Percentiles rank a stretch among this genome's conserved stretches.
phyloP scores from a whole-genome alignment of 129 eudicot species.

The Escallonia rubra region DNA sequence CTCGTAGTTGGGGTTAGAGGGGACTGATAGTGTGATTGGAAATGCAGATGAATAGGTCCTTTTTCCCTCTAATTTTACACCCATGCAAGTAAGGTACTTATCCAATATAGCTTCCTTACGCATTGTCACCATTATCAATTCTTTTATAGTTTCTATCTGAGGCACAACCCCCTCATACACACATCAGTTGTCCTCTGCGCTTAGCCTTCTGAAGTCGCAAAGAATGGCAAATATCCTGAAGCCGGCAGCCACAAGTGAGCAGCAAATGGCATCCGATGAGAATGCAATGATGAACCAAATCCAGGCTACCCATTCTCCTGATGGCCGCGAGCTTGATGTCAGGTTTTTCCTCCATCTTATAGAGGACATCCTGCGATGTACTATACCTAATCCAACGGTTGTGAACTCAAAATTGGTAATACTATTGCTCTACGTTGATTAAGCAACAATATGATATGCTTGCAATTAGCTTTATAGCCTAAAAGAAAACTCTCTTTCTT shows the following conservation, averaged over 20 bases:
- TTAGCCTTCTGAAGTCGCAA: not conserved
- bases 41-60: conserved; percentile 5
- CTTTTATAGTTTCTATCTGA: conserved; percentile 10
- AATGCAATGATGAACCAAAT: conserved; percentile 69
- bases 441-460: too few relatives aligned
- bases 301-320: conserved; percentile 65
- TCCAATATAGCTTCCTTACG: conserved; percentile 45
- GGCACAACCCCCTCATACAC: conserved; percentile 19
- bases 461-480: too few relatives aligned
- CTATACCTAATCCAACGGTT: conserved; percentile 32
- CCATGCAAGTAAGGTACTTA: conserved; percentile 90
- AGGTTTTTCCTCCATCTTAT: conserved; percentile 47
- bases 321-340: conserved; percentile 62
- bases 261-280: conserved; percentile 70
- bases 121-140: conserved; percentile 50
- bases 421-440: not conserved
- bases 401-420: conserved; percentile 33
- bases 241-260: conserved; percentile 33
- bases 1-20: conserved; percentile 26
- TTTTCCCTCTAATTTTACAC: conserved; percentile 38
- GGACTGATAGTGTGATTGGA: conserved; percentile 33
- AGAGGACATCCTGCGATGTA: conserved; percentile 50
- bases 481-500: not conserved
- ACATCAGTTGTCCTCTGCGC: conserved; percentile 8
- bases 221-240: conserved; percentile 25